Evolutionary conservation across 768 basidiomycete genomes (phyloP).

Genomic region (Artomyces pyxidatus): DNA sequence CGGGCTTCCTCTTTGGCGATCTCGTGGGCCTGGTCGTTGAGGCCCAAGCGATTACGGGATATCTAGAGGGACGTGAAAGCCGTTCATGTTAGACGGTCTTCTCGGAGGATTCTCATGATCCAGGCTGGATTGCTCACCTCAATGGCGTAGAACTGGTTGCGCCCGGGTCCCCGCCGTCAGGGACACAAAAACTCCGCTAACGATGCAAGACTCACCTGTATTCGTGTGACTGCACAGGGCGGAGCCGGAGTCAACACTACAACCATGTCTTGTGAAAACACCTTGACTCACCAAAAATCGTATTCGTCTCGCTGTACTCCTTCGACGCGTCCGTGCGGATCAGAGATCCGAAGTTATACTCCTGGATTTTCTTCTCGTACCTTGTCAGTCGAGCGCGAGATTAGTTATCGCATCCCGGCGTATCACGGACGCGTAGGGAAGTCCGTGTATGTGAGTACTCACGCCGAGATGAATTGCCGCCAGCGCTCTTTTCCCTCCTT

Average conservation of each 20-base stretch:
- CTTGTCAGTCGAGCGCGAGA: constrained; percentile 33
- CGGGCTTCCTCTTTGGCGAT: constrained; percentile 62
- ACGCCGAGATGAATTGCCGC: constrained; percentile 81
- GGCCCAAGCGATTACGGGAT: constrained; percentile 80
- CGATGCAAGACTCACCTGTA: constrained; percentile 47
- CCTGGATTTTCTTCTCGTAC: constrained; percentile 85
- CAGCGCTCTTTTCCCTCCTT: constrained; percentile 80
- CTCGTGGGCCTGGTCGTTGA: constrained; percentile 85
- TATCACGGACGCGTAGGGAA: background rate
- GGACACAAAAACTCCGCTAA: background rate
- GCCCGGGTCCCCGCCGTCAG: too few relatives aligned
- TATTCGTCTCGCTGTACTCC: constrained; percentile 88
- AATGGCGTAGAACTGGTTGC: constrained; percentile 78
- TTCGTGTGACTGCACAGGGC: constrained; percentile 53
- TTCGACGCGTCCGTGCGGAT: constrained; percentile 71
- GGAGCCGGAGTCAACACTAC: too few relatives aligned
- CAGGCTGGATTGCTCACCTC: constrained; percentile 44
- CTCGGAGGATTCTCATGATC: constrained; percentile 3
- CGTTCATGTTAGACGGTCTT: too few relatives aligned
- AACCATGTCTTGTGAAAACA: constrained; percentile 5
- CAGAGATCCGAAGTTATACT: constrained; percentile 95
- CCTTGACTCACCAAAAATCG: constrained; percentile 71
- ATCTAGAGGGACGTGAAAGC: constrained; percentile 42
- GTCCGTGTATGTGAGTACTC: constrained; percentile 17
- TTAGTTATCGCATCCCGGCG: too few relatives aligned